Conservation (phyloP, 1,284 basidiomycete species). For the Ceratobasidium sp. region DNA sequence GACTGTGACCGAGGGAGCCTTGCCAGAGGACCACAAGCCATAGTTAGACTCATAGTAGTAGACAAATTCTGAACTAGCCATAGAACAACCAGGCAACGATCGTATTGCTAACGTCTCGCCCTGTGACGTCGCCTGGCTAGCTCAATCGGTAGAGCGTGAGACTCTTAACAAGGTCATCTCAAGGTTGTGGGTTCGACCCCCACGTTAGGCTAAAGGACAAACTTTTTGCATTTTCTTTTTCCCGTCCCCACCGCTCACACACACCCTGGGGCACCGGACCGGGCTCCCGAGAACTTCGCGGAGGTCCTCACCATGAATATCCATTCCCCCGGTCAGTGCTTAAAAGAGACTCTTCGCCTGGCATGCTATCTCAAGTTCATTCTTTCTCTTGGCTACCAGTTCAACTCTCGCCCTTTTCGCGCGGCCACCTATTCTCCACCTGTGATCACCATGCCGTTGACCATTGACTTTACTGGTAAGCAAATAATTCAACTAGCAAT, state of each 20-base stretch:
- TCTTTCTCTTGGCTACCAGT: background rate
- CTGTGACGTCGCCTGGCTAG: background rate
- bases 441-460: constrained; percentile 1
- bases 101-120: too few relatives aligned
- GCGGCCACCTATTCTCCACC: background rate
- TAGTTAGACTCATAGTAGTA: background rate
- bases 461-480: constrained; percentile 30
- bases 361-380: background rate
- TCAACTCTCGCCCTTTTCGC: background rate
- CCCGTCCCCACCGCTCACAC: background rate
- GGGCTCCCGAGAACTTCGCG: background rate
- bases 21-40: background rate
- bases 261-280: background rate
- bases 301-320: background rate
- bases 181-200: too few relatives aligned
- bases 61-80: background rate
- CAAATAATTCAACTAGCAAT: background rate
- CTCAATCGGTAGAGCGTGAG: too few relatives aligned
- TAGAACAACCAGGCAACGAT: too few relatives aligned
- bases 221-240: background rate
- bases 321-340: background rate
- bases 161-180: too few relatives aligned
- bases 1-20: constrained; percentile 64
- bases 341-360: background rate
- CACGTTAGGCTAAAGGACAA: background rate